These are phyloP conservation scores for Tetrastigma voinierianum DNA, from an alignment of 164 flowering plant genomes.

Conservation along the genomic window DNA sequence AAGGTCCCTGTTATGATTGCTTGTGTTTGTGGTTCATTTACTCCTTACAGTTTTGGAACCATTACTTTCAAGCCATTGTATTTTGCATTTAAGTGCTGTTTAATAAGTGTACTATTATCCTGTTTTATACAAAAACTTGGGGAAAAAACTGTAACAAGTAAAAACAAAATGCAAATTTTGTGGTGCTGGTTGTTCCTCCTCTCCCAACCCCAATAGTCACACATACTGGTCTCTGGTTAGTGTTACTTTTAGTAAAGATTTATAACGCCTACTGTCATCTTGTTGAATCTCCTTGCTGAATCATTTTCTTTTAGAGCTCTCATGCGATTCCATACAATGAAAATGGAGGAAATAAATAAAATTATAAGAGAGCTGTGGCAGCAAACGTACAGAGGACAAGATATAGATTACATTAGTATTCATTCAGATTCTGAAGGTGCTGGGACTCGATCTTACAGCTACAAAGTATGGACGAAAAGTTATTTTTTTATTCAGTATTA, in stretches of 20 bases:
- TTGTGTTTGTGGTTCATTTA: no score
- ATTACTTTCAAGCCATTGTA: no score
- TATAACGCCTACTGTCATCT: not conserved
- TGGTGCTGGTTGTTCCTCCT: no score
- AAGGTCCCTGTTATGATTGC: no score
- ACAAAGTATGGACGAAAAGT: slow-evolving; percentile 46
- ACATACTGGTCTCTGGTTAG: no score
- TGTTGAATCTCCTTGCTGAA: slow-evolving; percentile 2
- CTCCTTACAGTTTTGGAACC: no score
- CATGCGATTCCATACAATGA: slow-evolving; percentile 98
- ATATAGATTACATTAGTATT: slow-evolving; percentile 89
- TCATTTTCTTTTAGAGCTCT: slow-evolving; percentile 60
- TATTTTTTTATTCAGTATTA: not conserved
- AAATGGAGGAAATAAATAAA: slow-evolving; percentile 99
- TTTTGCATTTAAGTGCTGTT: no score
- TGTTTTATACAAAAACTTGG: no score
- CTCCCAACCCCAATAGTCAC: no score
- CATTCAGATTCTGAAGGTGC: slow-evolving; percentile 97
- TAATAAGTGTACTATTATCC: no score
- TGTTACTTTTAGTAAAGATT: not conserved
- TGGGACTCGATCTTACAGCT: slow-evolving; percentile 98
- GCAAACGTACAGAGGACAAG: slow-evolving; percentile 99
- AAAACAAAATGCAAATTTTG: no score
- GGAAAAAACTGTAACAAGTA: no score
- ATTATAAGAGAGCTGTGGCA: slow-evolving; percentile 97